Conservation (phyloP, 257 asterid species). For the Gentiana macrophylla region DNA sequence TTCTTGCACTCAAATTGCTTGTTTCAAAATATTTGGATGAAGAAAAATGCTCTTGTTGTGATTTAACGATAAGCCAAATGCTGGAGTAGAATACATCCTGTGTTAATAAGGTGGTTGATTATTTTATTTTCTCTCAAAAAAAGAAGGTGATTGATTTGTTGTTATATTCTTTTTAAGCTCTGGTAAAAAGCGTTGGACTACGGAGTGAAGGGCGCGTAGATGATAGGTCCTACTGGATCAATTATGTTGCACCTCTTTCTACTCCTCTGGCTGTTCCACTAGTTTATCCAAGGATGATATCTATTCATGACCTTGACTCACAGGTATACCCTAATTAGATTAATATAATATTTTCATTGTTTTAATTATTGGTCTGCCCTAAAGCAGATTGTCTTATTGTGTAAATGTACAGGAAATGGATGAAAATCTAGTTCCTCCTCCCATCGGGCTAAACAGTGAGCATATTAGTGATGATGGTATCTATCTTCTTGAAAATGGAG, state of each 20-base stretch:
- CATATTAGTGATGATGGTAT: slow-evolving; percentile 67
- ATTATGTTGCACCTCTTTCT: slow-evolving; percentile 69
- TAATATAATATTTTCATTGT: background rate
- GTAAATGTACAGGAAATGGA: slow-evolving; percentile 52
- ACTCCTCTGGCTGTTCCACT: slow-evolving; percentile 77
- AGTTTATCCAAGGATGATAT: slow-evolving; percentile 89
- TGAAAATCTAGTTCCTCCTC: slow-evolving; percentile 51
- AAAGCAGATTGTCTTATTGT: slow-evolving; percentile 5
- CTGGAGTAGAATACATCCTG: too few species aligned
- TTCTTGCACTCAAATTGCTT: too few species aligned
- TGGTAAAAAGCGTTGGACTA: slow-evolving; percentile 76
- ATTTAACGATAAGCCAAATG: too few species aligned
- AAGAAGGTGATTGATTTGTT: slow-evolving; percentile 8
- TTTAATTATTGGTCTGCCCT: background rate
- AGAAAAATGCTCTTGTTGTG: too few species aligned
- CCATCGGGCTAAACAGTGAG: slow-evolving; percentile 82
- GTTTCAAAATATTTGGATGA: too few species aligned
- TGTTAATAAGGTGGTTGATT: slow-evolving; percentile 5
- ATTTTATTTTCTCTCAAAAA: too few species aligned
- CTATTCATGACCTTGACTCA: slow-evolving; percentile 75
- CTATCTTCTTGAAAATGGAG: slow-evolving; percentile 94
- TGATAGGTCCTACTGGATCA: slow-evolving; percentile 88
- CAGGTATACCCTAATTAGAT: slow-evolving; percentile 31
- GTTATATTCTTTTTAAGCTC: slow-evolving; percentile 38
- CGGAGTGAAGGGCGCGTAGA: slow-evolving; percentile 83